Evolutionary conservation across 164 flowering plant species (phyloP).

Genomic region (Berberis thunbergii): DNA sequence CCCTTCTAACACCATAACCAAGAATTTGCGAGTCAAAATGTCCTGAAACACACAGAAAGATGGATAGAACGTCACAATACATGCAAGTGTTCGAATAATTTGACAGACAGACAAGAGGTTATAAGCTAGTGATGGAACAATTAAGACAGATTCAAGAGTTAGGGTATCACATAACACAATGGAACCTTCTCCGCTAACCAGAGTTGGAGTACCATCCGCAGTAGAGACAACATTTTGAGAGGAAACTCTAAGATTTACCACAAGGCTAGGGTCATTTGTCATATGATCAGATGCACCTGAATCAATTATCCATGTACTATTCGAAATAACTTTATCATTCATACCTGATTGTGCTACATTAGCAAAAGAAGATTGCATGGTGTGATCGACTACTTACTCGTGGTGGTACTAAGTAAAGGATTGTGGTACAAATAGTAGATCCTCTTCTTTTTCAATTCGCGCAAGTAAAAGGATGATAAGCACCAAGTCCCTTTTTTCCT

Average conservation of each 20-base stretch:
- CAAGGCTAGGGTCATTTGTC: constrained; percentile 4
- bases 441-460: too few species aligned
- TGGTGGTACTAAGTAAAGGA: too few species aligned
- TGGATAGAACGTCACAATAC: constrained; percentile 5
- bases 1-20: constrained; percentile 11
- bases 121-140: not conserved
- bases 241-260: not conserved
- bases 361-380: not conserved
- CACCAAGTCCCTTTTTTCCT: too few species aligned
- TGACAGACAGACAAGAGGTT: constrained; percentile 1
- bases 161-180: not conserved
- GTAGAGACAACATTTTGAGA: not conserved
- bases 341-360: constrained; percentile 5
- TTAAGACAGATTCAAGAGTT: not conserved
- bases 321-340: constrained; percentile 5
- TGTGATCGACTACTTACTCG: too few species aligned
- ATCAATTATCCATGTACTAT: constrained; percentile 6
- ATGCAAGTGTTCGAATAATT: constrained; percentile 5
- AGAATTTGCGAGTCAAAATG: constrained; percentile 8
- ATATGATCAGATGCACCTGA: constrained; percentile 5
- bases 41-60: constrained; percentile 7
- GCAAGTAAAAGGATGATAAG: too few species aligned
- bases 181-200: not conserved
- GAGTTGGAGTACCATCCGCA: constrained; percentile 1
- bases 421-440: too few species aligned